Conservation (phyloP, 305 asterid species). For the Fraxinus dipetala region DNA sequence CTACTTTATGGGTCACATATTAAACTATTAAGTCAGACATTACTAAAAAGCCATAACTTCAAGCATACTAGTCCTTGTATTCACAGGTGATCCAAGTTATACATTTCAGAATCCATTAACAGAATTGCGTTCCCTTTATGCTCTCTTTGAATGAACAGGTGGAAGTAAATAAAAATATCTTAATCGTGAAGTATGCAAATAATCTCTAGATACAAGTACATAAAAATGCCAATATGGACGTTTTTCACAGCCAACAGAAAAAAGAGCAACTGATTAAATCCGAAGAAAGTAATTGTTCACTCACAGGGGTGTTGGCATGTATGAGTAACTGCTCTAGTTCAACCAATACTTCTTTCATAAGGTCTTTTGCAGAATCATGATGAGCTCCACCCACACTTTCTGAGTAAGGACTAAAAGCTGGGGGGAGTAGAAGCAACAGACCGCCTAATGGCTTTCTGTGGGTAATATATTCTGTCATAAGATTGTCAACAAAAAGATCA, state of each 20-base stretch:
- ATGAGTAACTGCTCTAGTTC: constrained; percentile 71
- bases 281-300: constrained; percentile 27
- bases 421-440: constrained; percentile 78
- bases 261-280: not conserved
- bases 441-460: constrained; percentile 86
- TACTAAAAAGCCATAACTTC: not conserved
- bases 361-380: constrained; percentile 35
- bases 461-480: constrained; percentile 75
- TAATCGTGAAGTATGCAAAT: constrained; percentile 6
- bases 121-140: constrained; percentile 4
- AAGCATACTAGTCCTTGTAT: not conserved
- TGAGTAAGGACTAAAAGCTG: constrained; percentile 47
- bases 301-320: constrained; percentile 77
- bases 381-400: constrained; percentile 40
- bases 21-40: constrained; percentile 2
- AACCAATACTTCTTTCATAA: constrained; percentile 39
- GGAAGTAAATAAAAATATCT: constrained; percentile 7
- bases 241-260: not conserved
- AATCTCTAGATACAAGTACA: constrained; percentile 14
- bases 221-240: not conserved
- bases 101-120: constrained; percentile 5
- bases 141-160: constrained; percentile 10
- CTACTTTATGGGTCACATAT: not conserved
- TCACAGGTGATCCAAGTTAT: not conserved
- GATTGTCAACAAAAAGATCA: constrained; percentile 18